Percentiles rank a stretch among this genome's conserved stretches.
phyloP scores from a whole-genome alignment of 345 rosid species.

The Linum trigynum region DNA sequence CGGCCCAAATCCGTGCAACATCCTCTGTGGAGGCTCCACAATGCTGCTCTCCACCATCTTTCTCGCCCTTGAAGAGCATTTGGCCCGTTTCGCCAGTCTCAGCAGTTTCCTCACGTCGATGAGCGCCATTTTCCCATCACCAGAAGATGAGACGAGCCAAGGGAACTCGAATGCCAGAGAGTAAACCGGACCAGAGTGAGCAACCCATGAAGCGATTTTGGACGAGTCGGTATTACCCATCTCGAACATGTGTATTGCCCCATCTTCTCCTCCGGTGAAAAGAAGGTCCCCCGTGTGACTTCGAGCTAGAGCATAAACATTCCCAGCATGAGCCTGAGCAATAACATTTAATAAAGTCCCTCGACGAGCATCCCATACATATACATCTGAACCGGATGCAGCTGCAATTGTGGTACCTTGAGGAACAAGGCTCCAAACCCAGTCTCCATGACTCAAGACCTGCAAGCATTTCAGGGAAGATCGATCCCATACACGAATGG shows the following conservation, averaged over 20 bases:
- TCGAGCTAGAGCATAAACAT: conserved; percentile 58
- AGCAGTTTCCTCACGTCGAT: conserved; percentile 74
- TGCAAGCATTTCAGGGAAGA: conserved; percentile 51
- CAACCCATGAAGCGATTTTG: conserved; percentile 70
- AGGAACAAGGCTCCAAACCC: conserved; percentile 83
- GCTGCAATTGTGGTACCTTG: conserved; percentile 53
- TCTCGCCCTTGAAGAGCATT: conserved; percentile 28
- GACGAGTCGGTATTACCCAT: conserved; percentile 19
- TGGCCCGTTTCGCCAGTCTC: conserved; percentile 31
- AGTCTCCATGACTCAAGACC: conserved; percentile 74
- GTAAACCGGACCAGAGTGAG: conserved; percentile 72
- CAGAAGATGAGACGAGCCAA: conserved; percentile 91
- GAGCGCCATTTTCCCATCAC: conserved; percentile 72
- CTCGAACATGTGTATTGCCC: conserved; percentile 83
- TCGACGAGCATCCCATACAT: conserved; percentile 50
- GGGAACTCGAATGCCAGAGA: conserved; percentile 92
- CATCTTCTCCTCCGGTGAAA: conserved; percentile 93
- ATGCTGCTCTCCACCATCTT: conserved; percentile 9
- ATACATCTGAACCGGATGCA: conserved; percentile 74
- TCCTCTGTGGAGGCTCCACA: conserved; percentile 85
- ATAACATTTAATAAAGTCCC: conserved; percentile 50
- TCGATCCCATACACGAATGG: conserved; percentile 85
- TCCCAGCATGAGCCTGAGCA: conserved; percentile 53
- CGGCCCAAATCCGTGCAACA: conserved; percentile 73
- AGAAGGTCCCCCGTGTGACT: conserved; percentile 76